Percentiles rank a stretch among this genome's conserved stretches.
Conservation (phyloP, 192 early-diverging fungal genomes). For the Coemansia sp. region DNA sequence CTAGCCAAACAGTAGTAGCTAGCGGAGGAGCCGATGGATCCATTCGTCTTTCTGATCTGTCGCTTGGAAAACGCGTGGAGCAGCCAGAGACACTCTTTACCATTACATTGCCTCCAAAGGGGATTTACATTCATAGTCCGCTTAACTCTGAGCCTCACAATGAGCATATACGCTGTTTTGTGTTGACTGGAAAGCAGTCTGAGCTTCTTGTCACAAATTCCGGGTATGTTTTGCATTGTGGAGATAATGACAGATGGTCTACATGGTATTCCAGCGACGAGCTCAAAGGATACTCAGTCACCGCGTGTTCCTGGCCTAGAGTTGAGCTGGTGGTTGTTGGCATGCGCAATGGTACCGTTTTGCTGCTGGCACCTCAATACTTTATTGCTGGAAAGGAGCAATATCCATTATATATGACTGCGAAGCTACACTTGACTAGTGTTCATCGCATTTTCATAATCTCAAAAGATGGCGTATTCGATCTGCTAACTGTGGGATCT, state of each 20-base stretch:
- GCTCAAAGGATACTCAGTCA: conserved; percentile 30
- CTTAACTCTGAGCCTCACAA: not conserved
- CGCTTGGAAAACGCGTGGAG: not conserved
- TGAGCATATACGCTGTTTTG: conserved; percentile 58
- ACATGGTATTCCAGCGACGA: not conserved
- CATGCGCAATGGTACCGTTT: conserved; percentile 34
- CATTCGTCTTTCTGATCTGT: conserved; percentile 63
- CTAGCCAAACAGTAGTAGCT: conserved; percentile 55
- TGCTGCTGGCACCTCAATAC: conserved; percentile 1
- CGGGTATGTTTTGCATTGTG: conserved; percentile 36
- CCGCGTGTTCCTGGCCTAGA: not conserved
- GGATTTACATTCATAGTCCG: not conserved
- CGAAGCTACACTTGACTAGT: conserved; percentile 3
- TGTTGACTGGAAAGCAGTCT: conserved; percentile 21
- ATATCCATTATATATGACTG: not conserved
- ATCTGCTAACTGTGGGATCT: conserved; percentile 3
- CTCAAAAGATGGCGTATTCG: not conserved
- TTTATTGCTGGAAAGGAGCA: not conserved
- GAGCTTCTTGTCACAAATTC: conserved; percentile 49
- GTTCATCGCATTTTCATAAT: conserved; percentile 5
- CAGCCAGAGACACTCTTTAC: not conserved
- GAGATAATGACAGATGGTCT: not conserved
- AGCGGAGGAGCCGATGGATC: conserved; percentile 83
- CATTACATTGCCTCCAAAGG: not conserved
- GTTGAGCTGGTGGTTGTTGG: conserved; percentile 29